Evolutionary conservation across 805 yeast genomes (phyloP).

Genomic region (Kregervanrija fluxuum): DNA sequence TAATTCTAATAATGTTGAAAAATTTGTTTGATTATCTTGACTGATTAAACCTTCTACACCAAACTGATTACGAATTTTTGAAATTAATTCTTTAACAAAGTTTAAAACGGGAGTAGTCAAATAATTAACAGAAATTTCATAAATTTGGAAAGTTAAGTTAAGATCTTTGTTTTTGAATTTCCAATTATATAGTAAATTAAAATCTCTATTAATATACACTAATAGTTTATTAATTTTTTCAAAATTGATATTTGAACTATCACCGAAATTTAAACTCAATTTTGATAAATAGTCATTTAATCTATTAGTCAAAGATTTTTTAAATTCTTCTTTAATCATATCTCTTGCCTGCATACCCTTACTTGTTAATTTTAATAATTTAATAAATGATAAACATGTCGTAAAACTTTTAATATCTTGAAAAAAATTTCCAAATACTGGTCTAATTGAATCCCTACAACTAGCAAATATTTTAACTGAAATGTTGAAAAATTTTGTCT

Average conservation of each 20-base stretch:
- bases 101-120: conserved; percentile 15
- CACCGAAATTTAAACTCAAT: conserved; percentile 5
- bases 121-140: conserved; percentile 13
- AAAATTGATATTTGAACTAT: conserved; percentile 4
- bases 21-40: conserved; percentile 7
- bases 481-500: conserved; percentile 8
- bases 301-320: conserved; percentile 7
- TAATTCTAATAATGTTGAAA: conserved; percentile 11
- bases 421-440: conserved; percentile 13
- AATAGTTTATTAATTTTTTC: conserved; percentile 14
- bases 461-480: conserved; percentile 12
- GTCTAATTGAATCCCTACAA: conserved; percentile 7
- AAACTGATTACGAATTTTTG: conserved; percentile 1
- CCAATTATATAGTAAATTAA: conserved; percentile 22
- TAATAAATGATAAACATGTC: conserved; percentile 13
- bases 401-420: conserved; percentile 17
- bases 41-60: background rate
- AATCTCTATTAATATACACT: conserved; percentile 16
- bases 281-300: conserved; percentile 9
- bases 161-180: conserved; percentile 16
- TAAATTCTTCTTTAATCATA: conserved; percentile 10
- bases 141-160: conserved; percentile 14
- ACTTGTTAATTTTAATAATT: conserved; percentile 12
- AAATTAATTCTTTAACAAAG: conserved; percentile 15
- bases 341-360: conserved; percentile 6